A percentile compares a stretch with the other conserved stretches of the same genome.
Conservation (phyloP, 495 filamentous ascomycete genomes). For the Bacidia gigantensis region DNA sequence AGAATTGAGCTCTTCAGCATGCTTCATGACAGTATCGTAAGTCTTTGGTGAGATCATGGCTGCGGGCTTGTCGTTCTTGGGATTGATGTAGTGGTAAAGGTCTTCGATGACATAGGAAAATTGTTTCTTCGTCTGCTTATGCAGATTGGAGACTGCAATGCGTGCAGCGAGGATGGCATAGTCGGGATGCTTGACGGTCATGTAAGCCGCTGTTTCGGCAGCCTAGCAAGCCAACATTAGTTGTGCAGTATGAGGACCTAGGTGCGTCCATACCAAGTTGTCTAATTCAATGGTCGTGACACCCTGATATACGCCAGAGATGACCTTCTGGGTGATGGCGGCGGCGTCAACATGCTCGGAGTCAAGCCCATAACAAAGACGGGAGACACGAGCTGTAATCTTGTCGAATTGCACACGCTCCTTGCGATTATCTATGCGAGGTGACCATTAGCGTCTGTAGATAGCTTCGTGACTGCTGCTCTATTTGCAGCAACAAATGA, state of each 20-base stretch:
- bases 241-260: neutral
- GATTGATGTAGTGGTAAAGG: constrained; percentile 92
- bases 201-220: constrained; percentile 97
- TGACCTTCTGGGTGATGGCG: constrained; percentile 97
- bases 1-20: constrained; percentile 92
- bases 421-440: constrained; percentile 77
- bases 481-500: no score
- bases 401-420: constrained; percentile 99
- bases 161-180: constrained; percentile 97
- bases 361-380: constrained; percentile 94
- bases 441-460: no score
- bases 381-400: constrained; percentile 95
- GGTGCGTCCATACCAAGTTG: constrained; percentile 52
- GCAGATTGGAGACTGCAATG: constrained; percentile 97
- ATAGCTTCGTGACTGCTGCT: no score
- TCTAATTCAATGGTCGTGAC: constrained; percentile 92
- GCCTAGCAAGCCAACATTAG: constrained; percentile 41
- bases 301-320: constrained; percentile 97
- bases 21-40: constrained; percentile 85
- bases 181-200: constrained; percentile 98
- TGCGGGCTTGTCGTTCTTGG: constrained; percentile 68
- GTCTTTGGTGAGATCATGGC: constrained; percentile 88
- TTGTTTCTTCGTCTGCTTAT: constrained; percentile 99
- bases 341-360: constrained; percentile 93
- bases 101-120: constrained; percentile 89